Evolutionary conservation across 1,284 basidiomycete species (phyloP).

Genomic region (Pyrrhoderma lamaoense): DNA sequence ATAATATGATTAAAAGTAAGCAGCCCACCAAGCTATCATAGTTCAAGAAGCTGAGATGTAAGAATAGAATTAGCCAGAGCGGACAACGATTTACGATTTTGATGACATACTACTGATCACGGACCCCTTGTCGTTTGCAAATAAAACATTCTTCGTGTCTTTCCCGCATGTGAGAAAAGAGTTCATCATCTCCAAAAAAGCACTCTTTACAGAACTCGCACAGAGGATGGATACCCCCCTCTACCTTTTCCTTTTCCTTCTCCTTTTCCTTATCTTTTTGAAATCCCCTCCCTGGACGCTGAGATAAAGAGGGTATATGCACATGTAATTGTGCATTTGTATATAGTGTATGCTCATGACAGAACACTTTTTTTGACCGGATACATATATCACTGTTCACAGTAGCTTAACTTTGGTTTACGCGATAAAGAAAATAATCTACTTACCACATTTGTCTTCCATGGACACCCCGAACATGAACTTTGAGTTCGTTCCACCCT

Average conservation of each 20-base stretch:
- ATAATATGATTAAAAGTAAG: not conserved
- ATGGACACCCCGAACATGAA: conserved; percentile 73
- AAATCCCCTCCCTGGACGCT: conserved; percentile 40
- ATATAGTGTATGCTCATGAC: conserved; percentile 91
- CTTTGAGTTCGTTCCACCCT: conserved; percentile 86
- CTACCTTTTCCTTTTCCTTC: conserved; percentile 44
- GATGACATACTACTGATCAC: conserved; percentile 76
- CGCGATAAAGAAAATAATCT: no score
- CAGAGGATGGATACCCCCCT: conserved; percentile 71
- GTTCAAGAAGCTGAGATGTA: conserved; percentile 59
- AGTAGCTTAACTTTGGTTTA: no score
- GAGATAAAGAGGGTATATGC: conserved; percentile 73
- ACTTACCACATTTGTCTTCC: conserved; percentile 72
- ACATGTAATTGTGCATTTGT: conserved; percentile 57
- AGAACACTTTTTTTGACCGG: conserved; percentile 87
- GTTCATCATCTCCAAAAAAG: conserved; percentile 87
- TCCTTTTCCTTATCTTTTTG: conserved; percentile 11
- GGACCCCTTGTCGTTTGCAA: conserved; percentile 75
- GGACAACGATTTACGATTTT: conserved; percentile 7
- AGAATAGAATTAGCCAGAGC: conserved; percentile 11
- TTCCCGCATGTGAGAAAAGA: conserved; percentile 93
- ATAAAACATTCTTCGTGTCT: conserved; percentile 95
- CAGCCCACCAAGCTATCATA: conserved; percentile 62
- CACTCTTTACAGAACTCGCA: conserved; percentile 89
- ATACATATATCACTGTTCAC: conserved; percentile 76